phyloP scores from a whole-genome alignment of 805 yeast species.

The Maudiozyma turicensis region DNA sequence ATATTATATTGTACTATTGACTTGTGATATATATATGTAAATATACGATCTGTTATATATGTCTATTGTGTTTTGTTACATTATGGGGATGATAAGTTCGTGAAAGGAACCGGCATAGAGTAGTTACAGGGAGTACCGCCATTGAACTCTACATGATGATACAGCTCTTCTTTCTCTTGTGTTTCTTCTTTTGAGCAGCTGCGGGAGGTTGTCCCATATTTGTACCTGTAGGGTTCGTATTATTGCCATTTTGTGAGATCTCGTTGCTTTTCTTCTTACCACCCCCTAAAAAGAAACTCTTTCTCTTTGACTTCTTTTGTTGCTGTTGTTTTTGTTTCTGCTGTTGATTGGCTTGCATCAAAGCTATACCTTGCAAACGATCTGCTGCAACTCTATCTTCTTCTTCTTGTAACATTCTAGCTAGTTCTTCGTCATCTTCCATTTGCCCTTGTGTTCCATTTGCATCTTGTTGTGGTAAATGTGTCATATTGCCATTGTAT shows the following conservation, averaged over 20 bases:
- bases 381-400: conserved; percentile 47
- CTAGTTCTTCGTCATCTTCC: conserved; percentile 37
- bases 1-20: too few relatives aligned
- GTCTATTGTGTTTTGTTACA: too few relatives aligned
- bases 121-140: not conserved
- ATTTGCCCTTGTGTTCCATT: conserved; percentile 2
- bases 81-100: too few relatives aligned
- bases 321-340: not conserved
- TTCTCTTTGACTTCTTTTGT: conserved; percentile 2
- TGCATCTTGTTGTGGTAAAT: not conserved
- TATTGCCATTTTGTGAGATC: conserved; percentile 1
- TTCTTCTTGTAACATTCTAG: conserved; percentile 40
- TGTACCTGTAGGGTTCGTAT: conserved; percentile 4
- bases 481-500: not conserved
- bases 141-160: conserved; percentile 11
- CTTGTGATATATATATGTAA: too few relatives aligned
- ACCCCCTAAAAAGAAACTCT: conserved; percentile 1
- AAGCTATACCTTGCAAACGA: conserved; percentile 30
- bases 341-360: conserved; percentile 2
- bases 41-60: too few relatives aligned
- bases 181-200: conserved; percentile 4
- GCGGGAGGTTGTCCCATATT: conserved; percentile 1
- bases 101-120: too few relatives aligned
- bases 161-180: conserved; percentile 7
- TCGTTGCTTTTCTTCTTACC: conserved; percentile 5